A percentile compares a stretch with the other conserved stretches of the same genome.
These are phyloP conservation scores for Fusarium multiceps DNA, from an alignment of 2,329 filamentous ascomycete genomes.

Conservation along the genomic window DNA sequence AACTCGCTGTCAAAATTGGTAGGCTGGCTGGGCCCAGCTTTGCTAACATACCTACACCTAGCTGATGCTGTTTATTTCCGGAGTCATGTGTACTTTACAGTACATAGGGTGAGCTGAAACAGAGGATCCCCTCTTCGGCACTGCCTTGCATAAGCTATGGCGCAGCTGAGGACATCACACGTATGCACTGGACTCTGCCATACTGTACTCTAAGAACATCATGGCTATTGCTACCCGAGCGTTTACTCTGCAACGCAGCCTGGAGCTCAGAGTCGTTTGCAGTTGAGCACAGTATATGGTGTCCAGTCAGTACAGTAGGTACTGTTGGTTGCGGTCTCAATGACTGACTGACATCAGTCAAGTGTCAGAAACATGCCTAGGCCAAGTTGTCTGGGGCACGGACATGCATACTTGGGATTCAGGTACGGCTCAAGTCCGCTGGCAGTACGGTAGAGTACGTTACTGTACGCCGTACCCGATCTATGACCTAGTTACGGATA, in stretches of 20 bases:
- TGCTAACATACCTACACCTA: not conserved
- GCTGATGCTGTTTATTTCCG: constrained; percentile 22
- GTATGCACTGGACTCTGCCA: not conserved
- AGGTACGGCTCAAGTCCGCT: constrained; percentile 1
- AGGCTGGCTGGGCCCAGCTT: not conserved
- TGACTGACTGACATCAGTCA: constrained; percentile 26
- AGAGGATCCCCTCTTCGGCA: not conserved
- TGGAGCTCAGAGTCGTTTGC: not conserved
- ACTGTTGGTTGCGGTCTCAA: constrained; percentile 4
- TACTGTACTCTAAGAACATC: not conserved
- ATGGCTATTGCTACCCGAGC: not conserved
- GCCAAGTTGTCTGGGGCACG: constrained; percentile 7
- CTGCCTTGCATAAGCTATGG: constrained; percentile 24
- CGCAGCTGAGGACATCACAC: constrained; percentile 10
- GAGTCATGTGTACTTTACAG: not conserved
- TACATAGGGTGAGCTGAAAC: constrained; percentile 19
- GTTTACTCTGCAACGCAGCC: not conserved
- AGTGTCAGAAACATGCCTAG: constrained; percentile 4
- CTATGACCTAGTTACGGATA: constrained; percentile 29
- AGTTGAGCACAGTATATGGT: not conserved
- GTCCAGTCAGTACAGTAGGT: not conserved
- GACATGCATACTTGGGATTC: constrained; percentile 5
- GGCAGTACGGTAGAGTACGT: not conserved
- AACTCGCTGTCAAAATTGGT: not conserved
- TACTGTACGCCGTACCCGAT: constrained; percentile 11